Conservation (phyloP, 73 alveolate genomes). For the Urostyla sp. region DNA sequence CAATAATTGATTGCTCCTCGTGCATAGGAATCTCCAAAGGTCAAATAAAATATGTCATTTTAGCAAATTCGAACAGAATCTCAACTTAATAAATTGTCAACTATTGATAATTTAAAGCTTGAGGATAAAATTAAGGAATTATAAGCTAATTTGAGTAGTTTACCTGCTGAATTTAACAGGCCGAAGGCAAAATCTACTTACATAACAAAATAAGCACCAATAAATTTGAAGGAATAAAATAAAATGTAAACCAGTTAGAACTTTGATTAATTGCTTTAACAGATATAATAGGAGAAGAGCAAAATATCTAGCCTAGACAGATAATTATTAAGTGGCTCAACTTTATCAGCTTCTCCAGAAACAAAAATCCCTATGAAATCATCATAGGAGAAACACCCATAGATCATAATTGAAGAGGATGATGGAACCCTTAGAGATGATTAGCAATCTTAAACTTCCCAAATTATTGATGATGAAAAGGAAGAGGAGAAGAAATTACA, state of each 20-base stretch:
- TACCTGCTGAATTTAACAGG: not conserved
- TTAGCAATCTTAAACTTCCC: no score
- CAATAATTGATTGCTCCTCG: no score
- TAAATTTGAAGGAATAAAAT: not conserved
- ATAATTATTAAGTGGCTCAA: not conserved
- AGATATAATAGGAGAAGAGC: not conserved
- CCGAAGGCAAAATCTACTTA: conserved; percentile 11
- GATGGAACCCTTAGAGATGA: no score
- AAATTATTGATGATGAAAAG: no score
- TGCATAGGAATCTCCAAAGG: no score
- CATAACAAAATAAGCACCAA: not conserved
- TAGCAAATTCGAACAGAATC: no score
- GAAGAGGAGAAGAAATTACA: conserved; percentile 16
- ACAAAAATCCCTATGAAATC: not conserved
- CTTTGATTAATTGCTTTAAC: not conserved
- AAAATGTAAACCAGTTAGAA: not conserved
- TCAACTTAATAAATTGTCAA: not conserved
- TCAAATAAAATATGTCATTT: no score
- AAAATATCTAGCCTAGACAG: not conserved
- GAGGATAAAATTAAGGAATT: conserved; percentile 13
- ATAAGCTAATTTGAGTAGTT: not conserved
- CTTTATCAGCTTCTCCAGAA: conserved; percentile 4
- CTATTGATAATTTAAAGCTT: not conserved
- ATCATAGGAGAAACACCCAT: no score
- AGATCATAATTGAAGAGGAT: not conserved